A percentile compares a stretch with the other conserved stretches of the same genome.
These are phyloP conservation scores for Berkeleyomyces basicola DNA, from an alignment of 2,329 filamentous ascomycete species.

Conservation along the genomic window DNA sequence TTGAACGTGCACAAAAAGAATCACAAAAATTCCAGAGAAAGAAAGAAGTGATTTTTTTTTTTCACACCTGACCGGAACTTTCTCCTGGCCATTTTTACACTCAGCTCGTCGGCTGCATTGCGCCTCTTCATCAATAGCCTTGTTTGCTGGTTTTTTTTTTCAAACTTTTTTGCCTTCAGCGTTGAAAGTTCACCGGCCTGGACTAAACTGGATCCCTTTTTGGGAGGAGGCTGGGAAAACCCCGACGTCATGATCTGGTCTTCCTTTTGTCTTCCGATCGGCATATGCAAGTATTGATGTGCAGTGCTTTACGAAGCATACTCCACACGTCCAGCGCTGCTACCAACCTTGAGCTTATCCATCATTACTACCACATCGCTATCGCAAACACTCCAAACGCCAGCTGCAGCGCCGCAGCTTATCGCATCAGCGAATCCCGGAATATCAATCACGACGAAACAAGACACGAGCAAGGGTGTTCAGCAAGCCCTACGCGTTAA, in stretches of 20 bases:
- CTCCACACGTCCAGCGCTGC: neutral
- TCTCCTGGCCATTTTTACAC: slow-evolving; percentile 3
- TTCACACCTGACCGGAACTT: neutral
- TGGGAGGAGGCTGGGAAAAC: slow-evolving; percentile 3
- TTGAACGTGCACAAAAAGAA: neutral
- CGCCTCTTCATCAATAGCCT: neutral
- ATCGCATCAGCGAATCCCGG: neutral
- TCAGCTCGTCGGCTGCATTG: slow-evolving; percentile 2
- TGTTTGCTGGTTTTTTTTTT: neutral
- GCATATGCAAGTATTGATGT: neutral
- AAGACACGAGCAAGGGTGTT: slow-evolving; percentile 2
- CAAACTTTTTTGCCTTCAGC: slow-evolving; percentile 8
- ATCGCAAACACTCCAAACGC: neutral
- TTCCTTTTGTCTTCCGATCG: slow-evolving; percentile 5
- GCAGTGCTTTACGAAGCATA: neutral
- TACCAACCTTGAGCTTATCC: neutral
- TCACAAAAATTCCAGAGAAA: neutral
- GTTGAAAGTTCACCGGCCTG: neutral
- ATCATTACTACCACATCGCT: neutral
- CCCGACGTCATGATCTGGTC: slow-evolving; percentile 1
- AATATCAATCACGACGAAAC: slow-evolving; percentile 3
- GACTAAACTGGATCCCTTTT: slow-evolving; percentile 5
- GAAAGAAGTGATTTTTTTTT: neutral
- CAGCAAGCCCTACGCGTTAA: slow-evolving; percentile 11
- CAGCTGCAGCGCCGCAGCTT: neutral